Evolutionary conservation across 805 yeast genomes (phyloP), one percentile per base, ranked within the genome.

Genomic region (Blastobotrys mokoenaii): DNA sequence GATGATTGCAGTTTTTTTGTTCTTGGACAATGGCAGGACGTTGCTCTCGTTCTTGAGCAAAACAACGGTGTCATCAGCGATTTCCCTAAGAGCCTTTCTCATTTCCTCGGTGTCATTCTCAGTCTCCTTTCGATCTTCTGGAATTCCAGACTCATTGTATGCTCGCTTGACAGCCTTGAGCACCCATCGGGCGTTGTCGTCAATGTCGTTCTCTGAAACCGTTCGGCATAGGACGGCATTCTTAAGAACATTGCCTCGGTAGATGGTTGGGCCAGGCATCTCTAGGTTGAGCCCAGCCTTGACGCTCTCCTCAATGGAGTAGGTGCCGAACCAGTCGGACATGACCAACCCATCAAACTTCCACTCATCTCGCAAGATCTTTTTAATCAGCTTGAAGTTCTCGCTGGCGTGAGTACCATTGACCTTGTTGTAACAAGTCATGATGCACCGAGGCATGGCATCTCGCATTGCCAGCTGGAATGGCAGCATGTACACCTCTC

Each of bases 261-360:
- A 70, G 39, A 71, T 60, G 2, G 78, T 63, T 15, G 78, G 76
- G 32, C 84, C 85, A 1, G 85, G 85, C 82, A 77, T 77, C 59
- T 80, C 85, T 53, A 80, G 63, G 56, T 78, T 80, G 45, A 80
- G 63, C 6, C 84, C 84, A 31, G 76, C 75, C 35, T 70, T 67
- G 40, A 79, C 57, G 11, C 80, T 54, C 37, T 67, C 71, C 37
- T 64, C 66, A 32, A 64, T 62, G 12, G 79, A 67, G 58, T 73
- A 77, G 8, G 71, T 68, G 20, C 84, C 85, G 56, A 56, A 73
- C 84, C 84, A 79, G 61, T 79, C 85, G 25, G 80, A 73, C 78
- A 80, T 76, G 31, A 71, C 58, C 33, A 72, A 58, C 38, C 84
- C 84, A 6, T 72, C 64, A 63, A 69, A 79, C 3, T 66, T 64